Evolutionary conservation across 1,139 yeast species (phyloP).

Genomic region (Lodderomyces oxycetoniae): DNA sequence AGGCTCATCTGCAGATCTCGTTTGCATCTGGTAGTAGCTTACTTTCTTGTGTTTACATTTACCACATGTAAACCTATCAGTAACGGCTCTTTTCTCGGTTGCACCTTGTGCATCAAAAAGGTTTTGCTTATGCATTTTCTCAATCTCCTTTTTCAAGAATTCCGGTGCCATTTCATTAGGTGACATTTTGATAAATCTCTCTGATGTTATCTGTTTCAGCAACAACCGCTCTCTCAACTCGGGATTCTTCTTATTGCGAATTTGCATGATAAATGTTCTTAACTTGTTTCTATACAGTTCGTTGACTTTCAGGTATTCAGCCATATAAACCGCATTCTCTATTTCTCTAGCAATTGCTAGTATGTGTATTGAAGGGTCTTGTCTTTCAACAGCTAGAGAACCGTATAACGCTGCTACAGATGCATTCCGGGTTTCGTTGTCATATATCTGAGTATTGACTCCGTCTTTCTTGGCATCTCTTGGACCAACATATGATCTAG

Average conservation of each 20-base stretch:
- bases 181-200: slow-evolving; percentile 68
- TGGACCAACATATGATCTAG: slow-evolving; percentile 32
- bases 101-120: slow-evolving; percentile 97
- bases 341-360: slow-evolving; percentile 64
- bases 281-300: slow-evolving; percentile 72
- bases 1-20: slow-evolving; percentile 98
- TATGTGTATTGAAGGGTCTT: slow-evolving; percentile 48
- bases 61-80: slow-evolving; percentile 95
- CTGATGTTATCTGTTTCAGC: slow-evolving; percentile 59
- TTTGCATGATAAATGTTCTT: slow-evolving; percentile 77
- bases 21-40: slow-evolving; percentile 95
- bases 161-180: slow-evolving; percentile 97
- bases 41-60: slow-evolving; percentile 97
- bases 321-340: slow-evolving; percentile 63
- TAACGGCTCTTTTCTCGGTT: slow-evolving; percentile 91
- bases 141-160: slow-evolving; percentile 75
- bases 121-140: slow-evolving; percentile 80
- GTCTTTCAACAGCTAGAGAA: slow-evolving; percentile 80
- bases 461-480: slow-evolving; percentile 82
- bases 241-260: slow-evolving; percentile 86
- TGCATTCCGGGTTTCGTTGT: slow-evolving; percentile 76
- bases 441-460: slow-evolving; percentile 61
- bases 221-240: slow-evolving; percentile 69
- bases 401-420: slow-evolving; percentile 82
- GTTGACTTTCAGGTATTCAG: slow-evolving; percentile 51